These are phyloP conservation scores for Trypanosomatidae sp. DNA, from an alignment of 208 protist genomes.

Conservation along the genomic window DNA sequence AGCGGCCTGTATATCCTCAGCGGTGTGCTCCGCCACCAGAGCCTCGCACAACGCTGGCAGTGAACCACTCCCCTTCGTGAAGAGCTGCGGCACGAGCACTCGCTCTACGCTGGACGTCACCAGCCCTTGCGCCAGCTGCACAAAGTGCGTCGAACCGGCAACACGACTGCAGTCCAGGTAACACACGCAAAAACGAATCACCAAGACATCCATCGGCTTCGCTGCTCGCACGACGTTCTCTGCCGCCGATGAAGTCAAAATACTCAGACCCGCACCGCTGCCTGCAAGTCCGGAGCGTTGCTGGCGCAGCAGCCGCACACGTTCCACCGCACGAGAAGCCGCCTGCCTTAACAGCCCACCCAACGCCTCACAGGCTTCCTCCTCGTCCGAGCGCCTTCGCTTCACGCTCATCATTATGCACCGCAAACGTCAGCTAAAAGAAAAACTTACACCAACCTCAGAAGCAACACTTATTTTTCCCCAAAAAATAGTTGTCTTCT, in stretches of 20 bases:
- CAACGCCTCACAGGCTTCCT: constrained; percentile 68
- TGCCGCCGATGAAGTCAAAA: no score
- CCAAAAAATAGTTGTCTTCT: no score
- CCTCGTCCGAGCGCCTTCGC: constrained; percentile 40
- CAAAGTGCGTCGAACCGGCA: constrained; percentile 46
- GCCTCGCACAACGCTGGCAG: constrained; percentile 71
- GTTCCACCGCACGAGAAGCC: constrained; percentile 68
- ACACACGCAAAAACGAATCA: constrained; percentile 74
- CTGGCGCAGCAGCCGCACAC: constrained; percentile 47
- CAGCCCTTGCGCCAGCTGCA: constrained; percentile 68
- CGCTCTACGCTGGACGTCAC: constrained; percentile 68
- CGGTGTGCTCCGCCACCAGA: constrained; percentile 74
- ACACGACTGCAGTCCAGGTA: constrained; percentile 55
- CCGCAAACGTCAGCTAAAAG: no score
- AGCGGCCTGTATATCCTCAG: constrained; percentile 60
- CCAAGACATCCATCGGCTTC: constrained; percentile 74
- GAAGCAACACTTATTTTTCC: no score
- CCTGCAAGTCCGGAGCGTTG: no score
- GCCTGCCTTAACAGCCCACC: constrained; percentile 72
- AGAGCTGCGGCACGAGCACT: constrained; percentile 55
- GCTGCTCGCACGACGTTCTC: constrained; percentile 21
- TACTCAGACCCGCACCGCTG: no score
- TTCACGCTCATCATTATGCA: no score
- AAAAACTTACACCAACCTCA: no score
- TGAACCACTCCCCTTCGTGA: constrained; percentile 28